Conservation (phyloP, 2,329 filamentous ascomycete species). For the Fusarium neocosmosporiellum region DNA sequence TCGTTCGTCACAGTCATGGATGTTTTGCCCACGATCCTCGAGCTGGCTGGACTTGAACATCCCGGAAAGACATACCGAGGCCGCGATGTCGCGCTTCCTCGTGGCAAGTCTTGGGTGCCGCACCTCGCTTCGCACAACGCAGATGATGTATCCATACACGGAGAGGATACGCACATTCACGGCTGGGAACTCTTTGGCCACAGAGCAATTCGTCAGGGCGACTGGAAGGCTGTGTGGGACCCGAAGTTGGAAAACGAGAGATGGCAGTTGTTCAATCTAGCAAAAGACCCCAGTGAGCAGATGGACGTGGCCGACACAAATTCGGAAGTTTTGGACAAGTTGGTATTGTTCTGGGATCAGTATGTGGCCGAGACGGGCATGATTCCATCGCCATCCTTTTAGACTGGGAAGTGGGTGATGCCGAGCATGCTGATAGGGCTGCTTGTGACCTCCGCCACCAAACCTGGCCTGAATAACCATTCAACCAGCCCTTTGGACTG, state of each 20-base stretch:
- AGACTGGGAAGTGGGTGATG: background rate
- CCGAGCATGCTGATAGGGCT: too few relatives aligned
- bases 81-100: constrained; percentile 7
- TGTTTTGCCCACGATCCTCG: constrained; percentile 59
- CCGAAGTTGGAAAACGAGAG: background rate
- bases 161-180: constrained; percentile 55
- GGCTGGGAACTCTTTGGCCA: constrained; percentile 69
- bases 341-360: background rate
- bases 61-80: constrained; percentile 43
- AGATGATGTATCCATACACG: constrained; percentile 16
- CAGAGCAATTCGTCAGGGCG: constrained; percentile 62
- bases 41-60: constrained; percentile 58
- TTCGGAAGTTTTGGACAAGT: constrained; percentile 13
- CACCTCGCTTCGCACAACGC: background rate
- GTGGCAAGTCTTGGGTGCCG: constrained; percentile 23
- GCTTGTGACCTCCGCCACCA: background rate
- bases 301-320: background rate
- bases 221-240: constrained; percentile 63
- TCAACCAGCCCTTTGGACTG: background rate
- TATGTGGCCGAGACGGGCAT: background rate
- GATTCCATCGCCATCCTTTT: background rate
- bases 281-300: constrained; percentile 10
- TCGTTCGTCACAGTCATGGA: constrained; percentile 58
- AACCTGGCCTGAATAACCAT: background rate
- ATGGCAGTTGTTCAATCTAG: constrained; percentile 23